Base-by-base conservation (phyloP, 1,284 basidiomycete genomes). In the Sporisorium sorghi region DNA sequence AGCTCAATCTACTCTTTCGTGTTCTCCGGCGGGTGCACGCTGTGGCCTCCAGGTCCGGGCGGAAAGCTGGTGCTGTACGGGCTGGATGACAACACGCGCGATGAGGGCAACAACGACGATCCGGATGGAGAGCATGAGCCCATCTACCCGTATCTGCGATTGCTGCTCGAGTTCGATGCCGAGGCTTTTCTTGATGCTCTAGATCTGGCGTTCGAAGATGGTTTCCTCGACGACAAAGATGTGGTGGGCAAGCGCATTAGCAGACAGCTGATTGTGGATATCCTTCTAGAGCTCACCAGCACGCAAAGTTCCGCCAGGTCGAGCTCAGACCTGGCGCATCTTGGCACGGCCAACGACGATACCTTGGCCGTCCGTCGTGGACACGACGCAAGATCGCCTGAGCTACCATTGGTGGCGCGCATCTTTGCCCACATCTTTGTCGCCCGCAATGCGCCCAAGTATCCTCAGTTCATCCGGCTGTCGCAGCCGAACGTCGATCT, bases 381-480 rank as follows among this genome's bases (percentile, higher is more conserved):
- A 21, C 33, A 47, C 24, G 19, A 33, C 7, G 5, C 37, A 1
- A 55, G 24, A 9, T 47, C 60, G 32, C 66, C 62, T 11, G 50
- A 32, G 37, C 28, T 75, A 57, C 60, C 67, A 9, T 23, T 67
- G 40, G 28, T 61, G 23, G 64, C 68, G 12, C 56, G 64, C 28
- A 93, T 92, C 3, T 93, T 99, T 84, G 88, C 96, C 51, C 90
- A 94, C 83, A 97, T 99, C 75, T 99, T 99, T 85, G 89, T 98
- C 62, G 93, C 97, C 1, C 91, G 95, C 62, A 99, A 98, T 84
- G 89, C 97, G 15, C 93, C 97, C 0, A 99, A 98, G 86, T 99
- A 98, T 85, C 91, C 92, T 0, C 94, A 97, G 85, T 94, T 91
- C 85, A 88, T 98, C 64, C 86, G 88, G 61, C 87, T 95, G 39